Percentiles rank a stretch among this genome's conserved stretches.
These are phyloP conservation scores for Colletotrichum sojae DNA, from an alignment of 2,329 filamentous ascomycete species.

Conservation along the genomic window DNA sequence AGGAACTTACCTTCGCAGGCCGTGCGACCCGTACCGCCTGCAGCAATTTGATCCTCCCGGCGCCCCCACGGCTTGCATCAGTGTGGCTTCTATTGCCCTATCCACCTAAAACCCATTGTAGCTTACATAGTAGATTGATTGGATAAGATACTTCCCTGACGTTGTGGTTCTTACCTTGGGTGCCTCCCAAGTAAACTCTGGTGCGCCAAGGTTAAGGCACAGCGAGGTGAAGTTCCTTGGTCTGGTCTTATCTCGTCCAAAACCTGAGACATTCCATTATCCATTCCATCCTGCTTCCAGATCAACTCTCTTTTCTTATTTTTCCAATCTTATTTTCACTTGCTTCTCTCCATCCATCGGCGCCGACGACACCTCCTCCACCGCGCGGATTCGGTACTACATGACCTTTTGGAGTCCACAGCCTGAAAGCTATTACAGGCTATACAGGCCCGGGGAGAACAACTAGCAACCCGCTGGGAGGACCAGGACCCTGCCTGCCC, in stretches of 20 bases:
- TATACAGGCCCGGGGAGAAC: no score
- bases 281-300: slow-evolving; percentile 31
- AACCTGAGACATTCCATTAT: slow-evolving; percentile 35
- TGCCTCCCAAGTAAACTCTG: neutral
- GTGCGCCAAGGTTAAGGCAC: slow-evolving; percentile 30
- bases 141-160: neutral
- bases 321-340: neutral
- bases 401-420: no score
- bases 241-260: slow-evolving; percentile 27
- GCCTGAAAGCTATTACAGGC: no score
- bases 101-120: no score
- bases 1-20: no score
- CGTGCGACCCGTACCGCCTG: no score
- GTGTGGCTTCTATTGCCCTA: no score
- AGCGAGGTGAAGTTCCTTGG: neutral
- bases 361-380: neutral
- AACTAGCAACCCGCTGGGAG: no score
- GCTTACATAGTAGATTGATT: no score
- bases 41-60: no score
- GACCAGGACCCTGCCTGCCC: slow-evolving; percentile 20
- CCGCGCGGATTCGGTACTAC: neutral
- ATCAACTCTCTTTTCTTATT: slow-evolving; percentile 30
- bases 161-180: neutral
- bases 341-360: neutral
- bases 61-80: no score